Evolutionary conservation across 2,329 filamentous ascomycete genomes (phyloP).

Genomic region (Nothophaeocryptopus gaeumannii): DNA sequence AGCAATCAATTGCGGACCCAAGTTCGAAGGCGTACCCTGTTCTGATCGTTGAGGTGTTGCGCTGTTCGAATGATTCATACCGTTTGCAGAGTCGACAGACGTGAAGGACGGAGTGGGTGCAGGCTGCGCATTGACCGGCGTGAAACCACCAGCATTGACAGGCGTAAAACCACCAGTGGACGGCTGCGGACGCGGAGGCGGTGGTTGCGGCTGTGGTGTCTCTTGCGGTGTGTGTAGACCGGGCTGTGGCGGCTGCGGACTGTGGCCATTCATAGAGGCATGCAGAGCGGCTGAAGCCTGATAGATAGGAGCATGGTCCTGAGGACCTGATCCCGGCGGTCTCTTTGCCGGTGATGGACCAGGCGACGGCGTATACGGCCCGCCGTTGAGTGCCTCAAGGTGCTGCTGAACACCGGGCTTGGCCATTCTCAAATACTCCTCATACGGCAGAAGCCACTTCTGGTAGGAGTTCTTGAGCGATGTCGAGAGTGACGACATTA

Average conservation of each 20-base stretch:
- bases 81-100: conserved; percentile 55
- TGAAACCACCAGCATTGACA: conserved; percentile 65
- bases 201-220: conserved; percentile 33
- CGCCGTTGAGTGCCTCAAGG: conserved; percentile 87
- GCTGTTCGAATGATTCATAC: conserved; percentile 33
- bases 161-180: conserved; percentile 68
- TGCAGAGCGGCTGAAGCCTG: conserved; percentile 57
- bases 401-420: conserved; percentile 97
- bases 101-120: conserved; percentile 48
- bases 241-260: conserved; percentile 20
- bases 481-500: conserved; percentile 97
- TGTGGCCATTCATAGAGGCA: conserved; percentile 48
- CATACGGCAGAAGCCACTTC: conserved; percentile 93
- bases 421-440: conserved; percentile 85
- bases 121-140: conserved; percentile 59
- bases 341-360: conserved; percentile 69
- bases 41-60: conserved; percentile 25
- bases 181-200: conserved; percentile 50
- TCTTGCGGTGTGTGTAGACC: conserved; percentile 30
- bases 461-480: conserved; percentile 98
- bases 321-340: conserved; percentile 46
- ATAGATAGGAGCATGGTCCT: conserved; percentile 64
- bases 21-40: conserved; percentile 52
- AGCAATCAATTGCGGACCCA: conserved; percentile 21
- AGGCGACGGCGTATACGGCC: conserved; percentile 78